A percentile compares a stretch with the other conserved stretches of the same genome.
Evolutionary conservation across 2,329 filamentous ascomycete genomes (phyloP).

Genomic region (Hypoxylon sp.): DNA sequence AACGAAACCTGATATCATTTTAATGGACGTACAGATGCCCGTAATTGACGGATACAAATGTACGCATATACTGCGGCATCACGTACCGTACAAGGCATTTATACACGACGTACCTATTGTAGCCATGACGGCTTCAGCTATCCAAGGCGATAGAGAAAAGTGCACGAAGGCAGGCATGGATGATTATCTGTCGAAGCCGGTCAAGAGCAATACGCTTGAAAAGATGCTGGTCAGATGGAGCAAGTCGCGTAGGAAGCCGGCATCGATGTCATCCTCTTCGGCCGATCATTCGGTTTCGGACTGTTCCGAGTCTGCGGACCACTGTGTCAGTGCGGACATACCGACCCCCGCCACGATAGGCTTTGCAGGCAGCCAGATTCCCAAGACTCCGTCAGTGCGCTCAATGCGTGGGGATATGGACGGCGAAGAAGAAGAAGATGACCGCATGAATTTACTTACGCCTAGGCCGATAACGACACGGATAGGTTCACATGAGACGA

Average conservation of each 20-base stretch:
- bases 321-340: constrained; percentile 47
- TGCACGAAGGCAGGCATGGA: constrained; percentile 80
- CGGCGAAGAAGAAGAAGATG: constrained; percentile 29
- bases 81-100: constrained; percentile 68
- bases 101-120: constrained; percentile 74
- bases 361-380: constrained; percentile 19
- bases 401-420: constrained; percentile 15
- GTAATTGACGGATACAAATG: constrained; percentile 81
- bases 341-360: constrained; percentile 32
- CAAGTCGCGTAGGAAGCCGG: constrained; percentile 44
- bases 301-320: constrained; percentile 56
- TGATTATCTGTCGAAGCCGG: constrained; percentile 77
- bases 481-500: constrained; percentile 49
- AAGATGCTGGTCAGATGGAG: constrained; percentile 77
- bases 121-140: constrained; percentile 83
- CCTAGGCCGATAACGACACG: constrained; percentile 51
- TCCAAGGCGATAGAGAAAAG: constrained; percentile 79
- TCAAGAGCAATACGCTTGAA: constrained; percentile 73
- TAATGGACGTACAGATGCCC: constrained; percentile 82
- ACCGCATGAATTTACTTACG: constrained; percentile 45
- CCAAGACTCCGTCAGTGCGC: constrained; percentile 33
- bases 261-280: constrained; percentile 34
- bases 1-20: constrained; percentile 74
- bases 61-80: constrained; percentile 75
- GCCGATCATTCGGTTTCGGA: constrained; percentile 50